Evolutionary conservation across 106 monocot genomes (phyloP).

Genomic region (Apostasia shenzhenica): DNA sequence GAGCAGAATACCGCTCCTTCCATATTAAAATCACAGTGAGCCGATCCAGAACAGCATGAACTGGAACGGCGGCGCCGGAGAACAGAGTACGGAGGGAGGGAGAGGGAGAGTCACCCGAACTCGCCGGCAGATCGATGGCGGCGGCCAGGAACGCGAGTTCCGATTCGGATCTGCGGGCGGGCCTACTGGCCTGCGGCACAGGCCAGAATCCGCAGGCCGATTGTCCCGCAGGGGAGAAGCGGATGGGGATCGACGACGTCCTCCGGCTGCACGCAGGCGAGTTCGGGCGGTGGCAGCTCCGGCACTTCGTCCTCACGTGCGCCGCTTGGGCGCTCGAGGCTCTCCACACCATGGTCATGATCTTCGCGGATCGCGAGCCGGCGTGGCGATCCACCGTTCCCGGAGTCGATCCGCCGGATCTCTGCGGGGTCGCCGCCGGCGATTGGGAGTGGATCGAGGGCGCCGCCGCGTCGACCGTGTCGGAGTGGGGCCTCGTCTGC

Average conservation of each 20-base stretch:
- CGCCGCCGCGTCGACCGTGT: conserved; percentile 6
- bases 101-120: background rate
- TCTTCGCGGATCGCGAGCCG: conserved; percentile 29
- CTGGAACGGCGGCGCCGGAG: background rate
- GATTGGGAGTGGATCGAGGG: conserved; percentile 37
- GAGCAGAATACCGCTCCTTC: background rate
- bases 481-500: conserved; percentile 71
- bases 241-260: conserved; percentile 47
- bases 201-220: background rate
- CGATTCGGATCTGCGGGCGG: conserved; percentile 1
- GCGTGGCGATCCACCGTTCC: background rate
- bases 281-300: conserved; percentile 55
- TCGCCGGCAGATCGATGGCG: background rate
- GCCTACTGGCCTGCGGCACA: background rate
- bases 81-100: background rate
- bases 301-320: conserved; percentile 48
- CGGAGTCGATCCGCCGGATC: conserved; percentile 1
- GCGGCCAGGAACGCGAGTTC: no score
- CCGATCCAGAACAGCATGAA: background rate
- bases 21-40: background rate
- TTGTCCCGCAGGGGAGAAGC: background rate
- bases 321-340: conserved; percentile 48
- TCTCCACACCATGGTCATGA: conserved; percentile 46
- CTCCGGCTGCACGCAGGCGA: conserved; percentile 38
- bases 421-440: conserved; percentile 18